Conservation (phyloP, 768 basidiomycete genomes). For the Russula sp. region DNA sequence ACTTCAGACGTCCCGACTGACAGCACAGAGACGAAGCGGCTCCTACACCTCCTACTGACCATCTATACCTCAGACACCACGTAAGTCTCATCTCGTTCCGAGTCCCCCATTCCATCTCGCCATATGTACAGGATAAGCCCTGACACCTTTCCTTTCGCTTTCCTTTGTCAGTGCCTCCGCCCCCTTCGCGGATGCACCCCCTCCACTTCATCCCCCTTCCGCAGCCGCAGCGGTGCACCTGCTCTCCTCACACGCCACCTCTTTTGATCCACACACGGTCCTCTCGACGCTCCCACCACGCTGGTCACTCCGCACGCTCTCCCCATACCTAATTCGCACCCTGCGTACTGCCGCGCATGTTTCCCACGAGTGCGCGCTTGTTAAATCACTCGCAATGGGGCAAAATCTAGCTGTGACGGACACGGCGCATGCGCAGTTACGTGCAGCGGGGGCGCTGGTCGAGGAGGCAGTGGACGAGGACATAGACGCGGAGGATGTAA, state of each 20-base stretch:
- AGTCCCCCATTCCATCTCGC: not conserved
- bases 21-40: slow-evolving; percentile 44
- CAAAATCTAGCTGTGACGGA: slow-evolving; percentile 61
- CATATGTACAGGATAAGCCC: no score
- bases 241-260: slow-evolving; percentile 52
- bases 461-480: slow-evolving; percentile 4
- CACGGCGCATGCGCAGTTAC: slow-evolving; percentile 1
- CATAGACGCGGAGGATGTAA: not conserved
- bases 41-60: slow-evolving; percentile 66
- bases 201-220: not conserved
- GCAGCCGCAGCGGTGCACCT: slow-evolving; percentile 35
- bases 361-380: slow-evolving; percentile 60
- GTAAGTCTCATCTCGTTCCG: slow-evolving; percentile 18
- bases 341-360: slow-evolving; percentile 35
- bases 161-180: not conserved
- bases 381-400: slow-evolving; percentile 70
- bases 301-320: slow-evolving; percentile 63
- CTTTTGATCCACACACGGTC: slow-evolving; percentile 64
- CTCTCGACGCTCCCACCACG: slow-evolving; percentile 74
- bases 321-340: slow-evolving; percentile 3
- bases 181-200: not conserved
- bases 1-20: slow-evolving; percentile 40
- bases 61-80: slow-evolving; percentile 76
- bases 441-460: slow-evolving; percentile 9
- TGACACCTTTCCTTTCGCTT: not conserved